Base-by-base conservation (phyloP, 108 stramenopile species). In the Skeletonema grethae region DNA sequence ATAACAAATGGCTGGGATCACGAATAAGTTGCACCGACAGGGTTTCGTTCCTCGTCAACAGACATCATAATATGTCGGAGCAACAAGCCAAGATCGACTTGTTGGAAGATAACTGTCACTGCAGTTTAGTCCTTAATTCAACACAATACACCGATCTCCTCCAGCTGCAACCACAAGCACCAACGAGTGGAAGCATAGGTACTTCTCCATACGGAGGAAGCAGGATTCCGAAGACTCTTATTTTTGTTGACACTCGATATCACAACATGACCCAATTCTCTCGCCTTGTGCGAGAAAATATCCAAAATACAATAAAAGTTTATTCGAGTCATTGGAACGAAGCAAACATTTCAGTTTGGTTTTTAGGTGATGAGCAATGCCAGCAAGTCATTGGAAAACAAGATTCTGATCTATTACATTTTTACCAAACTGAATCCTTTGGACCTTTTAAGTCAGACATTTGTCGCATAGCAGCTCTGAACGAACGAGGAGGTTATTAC, bases 391-490 rank as follows among this genome's bases (percentile, higher is more conserved):
- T 48, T 18, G 3, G 18, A 48, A 6, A 18, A 18, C n/a, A 48
- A 18, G 1, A 3, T 18, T 18, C 46, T 5, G n/a, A 48, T 16
- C 18, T 48, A 6, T 18, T 48, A 16, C 16, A 18, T 48, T 48
- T 48, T 48, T 28, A 48, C 12, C 46, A 16, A 3, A 16, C 2
- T 18, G 46, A 48, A 48, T 3, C 46, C 16, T 48, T 48, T 48
- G 46, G 46, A 5, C 11, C 46, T 3, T 60, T 29, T 7, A 60
- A 60, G 32, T 29, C 58, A 13, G 58, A 60, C 12, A 60, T 60
- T 35, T 60, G 58, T 31, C 29, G 58, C 3, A 29, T 60, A 3
- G 58, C 58, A 34, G 58, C 58, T 60, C n/a, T 60, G 58, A 4
- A 29, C 5, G 6, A 34, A 60, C 58, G 12, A 0, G 58, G 58